Evolutionary conservation across 495 filamentous ascomycete species (phyloP), one percentile per base, ranked within the genome.

Genomic region (Neurospora sp.): DNA sequence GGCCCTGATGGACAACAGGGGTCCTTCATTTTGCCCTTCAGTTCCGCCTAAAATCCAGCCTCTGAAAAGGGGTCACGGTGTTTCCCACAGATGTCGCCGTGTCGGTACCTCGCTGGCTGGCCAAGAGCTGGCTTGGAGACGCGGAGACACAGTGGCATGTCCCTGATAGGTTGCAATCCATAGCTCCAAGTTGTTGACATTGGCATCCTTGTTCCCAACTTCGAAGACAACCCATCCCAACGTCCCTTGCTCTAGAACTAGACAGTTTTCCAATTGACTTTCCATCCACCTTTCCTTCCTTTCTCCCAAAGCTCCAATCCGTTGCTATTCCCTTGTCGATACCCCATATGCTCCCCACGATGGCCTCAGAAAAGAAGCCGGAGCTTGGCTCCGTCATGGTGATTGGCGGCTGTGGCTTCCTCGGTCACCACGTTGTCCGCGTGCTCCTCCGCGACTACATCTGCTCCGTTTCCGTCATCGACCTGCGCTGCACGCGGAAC

Each of bases 401-500:
- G 72, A 88, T 90, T 74, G 90, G 90, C 74, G 90, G 90, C 72
- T 90, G 89, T 77, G 90, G 90, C 73, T 92, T 92, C 83, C 86
- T 92, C 15, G 90, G 90, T 78, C 87, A 88, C 77, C 89, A 92
- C 82, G 87, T 92, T 73, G 90, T 91, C 73, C 83, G 87, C 77
- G 79, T 86, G 69, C 84, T 92, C 43, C 82, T 88, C 74, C 81
- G 84, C 74, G 83, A 86, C 78, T 87, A 86, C 81, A 84, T 80
- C 36, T 83, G 83, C 81, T 85, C 86, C 42, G 86, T 98, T 36
- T 90, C 90, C 34, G 93, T 97, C n/a, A 86, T 98, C 77, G 96
- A 99, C 79, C 87, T 98, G 72, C 89, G 86, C 77, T 94, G 92
- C 70, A 86, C 87, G 34, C 83, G 88, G 75, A 97, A 97, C 82